Conservation (phyloP, 2,329 filamentous ascomycete species). For the Clathrospora elynae region DNA sequence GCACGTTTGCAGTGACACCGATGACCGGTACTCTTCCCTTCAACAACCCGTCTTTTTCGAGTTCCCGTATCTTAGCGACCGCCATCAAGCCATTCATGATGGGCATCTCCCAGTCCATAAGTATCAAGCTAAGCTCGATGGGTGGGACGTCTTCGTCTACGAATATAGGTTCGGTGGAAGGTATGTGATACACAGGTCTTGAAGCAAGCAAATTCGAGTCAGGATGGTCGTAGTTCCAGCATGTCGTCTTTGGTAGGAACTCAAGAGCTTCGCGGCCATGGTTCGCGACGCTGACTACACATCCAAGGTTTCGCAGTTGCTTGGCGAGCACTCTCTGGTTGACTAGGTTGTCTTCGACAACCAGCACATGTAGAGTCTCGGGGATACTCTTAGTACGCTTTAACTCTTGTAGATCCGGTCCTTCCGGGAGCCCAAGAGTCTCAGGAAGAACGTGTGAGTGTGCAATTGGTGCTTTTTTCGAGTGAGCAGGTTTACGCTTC, state of each 20-base stretch:
- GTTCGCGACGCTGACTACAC: conserved; percentile 46
- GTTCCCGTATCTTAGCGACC: conserved; percentile 32
- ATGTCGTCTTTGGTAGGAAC: conserved; percentile 36
- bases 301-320: conserved; percentile 47
- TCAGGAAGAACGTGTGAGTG: conserved; percentile 4
- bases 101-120: conserved; percentile 47
- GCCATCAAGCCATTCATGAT: conserved; percentile 41
- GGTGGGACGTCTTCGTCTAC: conserved; percentile 4
- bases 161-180: conserved; percentile 8
- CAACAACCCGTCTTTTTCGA: conserved; percentile 30
- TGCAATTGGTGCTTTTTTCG: not conserved
- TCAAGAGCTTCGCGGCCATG: conserved; percentile 48
- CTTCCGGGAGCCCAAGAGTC: conserved; percentile 11
- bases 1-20: conserved; percentile 44
- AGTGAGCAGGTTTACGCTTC: conserved; percentile 1
- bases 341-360: conserved; percentile 50
- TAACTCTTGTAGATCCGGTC: conserved; percentile 9
- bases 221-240: conserved; percentile 25
- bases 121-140: conserved; percentile 27
- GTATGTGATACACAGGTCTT: conserved; percentile 5
- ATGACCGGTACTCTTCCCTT: conserved; percentile 36
- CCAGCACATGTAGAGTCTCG: conserved; percentile 31
- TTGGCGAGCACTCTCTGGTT: conserved; percentile 51
- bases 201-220: conserved; percentile 57
- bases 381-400: conserved; percentile 16